A percentile compares a stretch with the other conserved stretches of the same genome.
phyloP scores from a whole-genome alignment of 495 filamentous ascomycete species.

The Neurospora hispaniola region DNA sequence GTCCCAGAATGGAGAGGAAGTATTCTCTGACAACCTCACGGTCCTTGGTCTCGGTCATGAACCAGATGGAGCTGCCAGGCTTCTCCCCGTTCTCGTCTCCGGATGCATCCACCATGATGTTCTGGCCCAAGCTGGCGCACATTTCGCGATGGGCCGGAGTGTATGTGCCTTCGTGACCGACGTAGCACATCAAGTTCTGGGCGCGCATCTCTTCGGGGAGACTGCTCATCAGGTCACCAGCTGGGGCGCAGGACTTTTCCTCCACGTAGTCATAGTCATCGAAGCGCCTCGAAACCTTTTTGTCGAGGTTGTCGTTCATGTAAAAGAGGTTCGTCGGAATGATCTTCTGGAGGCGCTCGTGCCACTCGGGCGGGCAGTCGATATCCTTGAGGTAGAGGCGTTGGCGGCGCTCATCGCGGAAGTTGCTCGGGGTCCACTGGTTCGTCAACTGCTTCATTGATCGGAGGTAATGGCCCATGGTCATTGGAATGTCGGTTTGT shows the following conservation, averaged over 20 bases:
- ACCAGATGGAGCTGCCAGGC: conserved; percentile 88
- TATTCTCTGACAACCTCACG: conserved; percentile 81
- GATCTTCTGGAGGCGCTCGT: conserved; percentile 59
- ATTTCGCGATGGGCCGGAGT: conserved; percentile 95
- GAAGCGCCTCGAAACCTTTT: conserved; percentile 32
- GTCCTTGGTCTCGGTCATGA: conserved; percentile 92
- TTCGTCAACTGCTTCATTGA: conserved; percentile 69
- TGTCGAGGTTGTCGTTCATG: conserved; percentile 60
- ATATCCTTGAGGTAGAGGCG: conserved; percentile 93
- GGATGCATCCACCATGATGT: conserved; percentile 93
- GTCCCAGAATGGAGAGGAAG: conserved; percentile 80
- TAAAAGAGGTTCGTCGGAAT: conserved; percentile 78
- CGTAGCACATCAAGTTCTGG: conserved; percentile 96
- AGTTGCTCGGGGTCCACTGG: conserved; percentile 58
- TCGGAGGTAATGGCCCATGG: conserved; percentile 76
- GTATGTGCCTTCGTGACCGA: conserved; percentile 95
- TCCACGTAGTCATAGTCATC: conserved; percentile 39
- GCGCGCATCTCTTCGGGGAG: conserved; percentile 78
- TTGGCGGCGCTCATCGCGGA: conserved; percentile 59
- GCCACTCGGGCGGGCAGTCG: conserved; percentile 80
- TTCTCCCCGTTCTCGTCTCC: conserved; percentile 58
- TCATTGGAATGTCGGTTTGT: conserved; percentile 62
- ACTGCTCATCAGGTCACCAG: conserved; percentile 89
- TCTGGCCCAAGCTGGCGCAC: conserved; percentile 92
- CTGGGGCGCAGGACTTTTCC: conserved; percentile 28